phyloP scores from a whole-genome alignment of 2,329 filamentous ascomycete species.

The Exophiala viscosa region DNA sequence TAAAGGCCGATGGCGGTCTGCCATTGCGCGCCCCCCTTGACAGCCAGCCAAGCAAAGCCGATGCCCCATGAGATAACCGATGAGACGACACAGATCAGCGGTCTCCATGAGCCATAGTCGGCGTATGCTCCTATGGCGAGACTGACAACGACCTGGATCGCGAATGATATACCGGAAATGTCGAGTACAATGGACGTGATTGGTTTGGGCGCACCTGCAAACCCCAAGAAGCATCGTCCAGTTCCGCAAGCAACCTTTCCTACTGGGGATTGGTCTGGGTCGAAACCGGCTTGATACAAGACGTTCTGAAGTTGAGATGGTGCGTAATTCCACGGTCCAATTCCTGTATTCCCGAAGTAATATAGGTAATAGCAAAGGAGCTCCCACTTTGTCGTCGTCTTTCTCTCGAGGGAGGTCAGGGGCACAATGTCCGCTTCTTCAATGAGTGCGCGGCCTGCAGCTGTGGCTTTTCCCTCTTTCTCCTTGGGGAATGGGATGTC shows the following conservation, averaged over 20 bases:
- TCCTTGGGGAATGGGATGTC: too few relatives aligned
- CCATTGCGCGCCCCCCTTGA: conserved; percentile 38
- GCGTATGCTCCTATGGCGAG: conserved; percentile 41
- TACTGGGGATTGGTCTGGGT: conserved; percentile 38
- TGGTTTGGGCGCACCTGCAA: conserved; percentile 37
- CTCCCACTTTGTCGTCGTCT: conserved; percentile 39
- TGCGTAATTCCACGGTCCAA: conserved; percentile 32
- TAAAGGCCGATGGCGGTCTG: conserved; percentile 41
- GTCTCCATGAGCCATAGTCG: conserved; percentile 42
- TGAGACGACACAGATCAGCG: conserved; percentile 40
- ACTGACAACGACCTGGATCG: conserved; percentile 43
- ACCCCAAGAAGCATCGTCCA: conserved; percentile 40
- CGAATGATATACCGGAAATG: conserved; percentile 42
- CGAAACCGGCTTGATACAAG: conserved; percentile 35
- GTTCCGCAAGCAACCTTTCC: conserved; percentile 30
- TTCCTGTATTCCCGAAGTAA: conserved; percentile 45
- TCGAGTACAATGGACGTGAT: conserved; percentile 41
- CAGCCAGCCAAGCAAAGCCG: conserved; percentile 41
- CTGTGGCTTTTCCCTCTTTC: too few relatives aligned
- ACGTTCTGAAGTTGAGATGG: conserved; percentile 34
- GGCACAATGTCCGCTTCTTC: too few relatives aligned
- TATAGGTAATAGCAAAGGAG: conserved; percentile 46
- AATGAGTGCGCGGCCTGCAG: too few relatives aligned
- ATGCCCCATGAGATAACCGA: conserved; percentile 41
- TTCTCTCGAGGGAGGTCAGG: too few relatives aligned